phyloP scores from a whole-genome alignment of 2,329 filamentous ascomycete species.

The Penicillium sp. region DNA sequence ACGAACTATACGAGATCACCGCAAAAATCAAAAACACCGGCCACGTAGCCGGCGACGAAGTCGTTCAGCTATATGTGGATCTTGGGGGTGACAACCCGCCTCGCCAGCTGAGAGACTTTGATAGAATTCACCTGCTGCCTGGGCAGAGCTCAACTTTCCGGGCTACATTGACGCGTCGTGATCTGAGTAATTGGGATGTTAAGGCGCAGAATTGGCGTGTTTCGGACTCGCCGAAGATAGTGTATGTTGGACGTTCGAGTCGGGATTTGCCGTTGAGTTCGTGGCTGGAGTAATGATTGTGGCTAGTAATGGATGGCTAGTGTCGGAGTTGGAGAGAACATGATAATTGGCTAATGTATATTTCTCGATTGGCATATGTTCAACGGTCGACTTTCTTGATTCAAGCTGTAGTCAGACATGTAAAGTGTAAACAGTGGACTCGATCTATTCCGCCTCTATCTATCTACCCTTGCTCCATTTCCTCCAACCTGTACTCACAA shows the following conservation, averaged over 20 bases:
- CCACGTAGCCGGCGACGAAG: slow-evolving; percentile 68
- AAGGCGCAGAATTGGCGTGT: slow-evolving; percentile 75
- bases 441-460: no score
- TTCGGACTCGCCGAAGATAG: slow-evolving; percentile 57
- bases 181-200: slow-evolving; percentile 80
- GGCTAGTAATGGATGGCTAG: background rate
- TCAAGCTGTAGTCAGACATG: background rate
- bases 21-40: slow-evolving; percentile 78
- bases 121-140: slow-evolving; percentile 1
- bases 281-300: slow-evolving; percentile 3
- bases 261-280: slow-evolving; percentile 16
- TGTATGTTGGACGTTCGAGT: slow-evolving; percentile 55
- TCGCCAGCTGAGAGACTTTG: slow-evolving; percentile 20
- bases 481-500: no score
- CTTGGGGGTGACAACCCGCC: slow-evolving; percentile 12
- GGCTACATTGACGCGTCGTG: slow-evolving; percentile 72
- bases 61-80: slow-evolving; percentile 62
- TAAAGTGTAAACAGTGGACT: background rate
- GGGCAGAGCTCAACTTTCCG: slow-evolving; percentile 33
- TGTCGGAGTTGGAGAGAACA: background rate
- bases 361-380: background rate
- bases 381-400: background rate
- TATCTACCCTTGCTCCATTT: no score
- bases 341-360: background rate
- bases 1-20: slow-evolving; percentile 43